Conservation (phyloP, 2,329 filamentous ascomycete genomes). For the Apiospora koreana region DNA sequence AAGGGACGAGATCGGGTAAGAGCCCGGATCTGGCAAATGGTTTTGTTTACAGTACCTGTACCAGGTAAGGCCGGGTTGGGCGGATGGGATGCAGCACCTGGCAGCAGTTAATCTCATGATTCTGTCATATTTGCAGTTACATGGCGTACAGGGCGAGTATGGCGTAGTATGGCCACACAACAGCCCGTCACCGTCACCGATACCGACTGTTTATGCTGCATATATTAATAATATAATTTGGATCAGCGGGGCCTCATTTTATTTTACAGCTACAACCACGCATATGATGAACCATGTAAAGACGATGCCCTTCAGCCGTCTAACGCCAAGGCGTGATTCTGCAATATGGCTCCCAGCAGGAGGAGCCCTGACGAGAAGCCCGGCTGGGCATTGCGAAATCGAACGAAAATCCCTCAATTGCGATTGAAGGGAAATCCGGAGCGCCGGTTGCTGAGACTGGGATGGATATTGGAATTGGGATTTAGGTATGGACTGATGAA, state of each 20-base stretch:
- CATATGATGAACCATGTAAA: background rate
- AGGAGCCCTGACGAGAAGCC: background rate
- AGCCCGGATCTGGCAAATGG: background rate
- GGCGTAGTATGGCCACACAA: background rate
- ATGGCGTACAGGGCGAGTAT: background rate
- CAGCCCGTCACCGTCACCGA: background rate
- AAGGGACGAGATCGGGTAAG: background rate
- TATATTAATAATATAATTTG: background rate
- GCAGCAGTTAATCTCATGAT: background rate
- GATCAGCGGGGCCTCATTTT: conserved; percentile 2
- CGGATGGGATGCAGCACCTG: background rate
- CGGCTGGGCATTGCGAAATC: no score
- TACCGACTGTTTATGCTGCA: background rate
- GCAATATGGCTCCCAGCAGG: background rate
- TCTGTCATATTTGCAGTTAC: background rate
- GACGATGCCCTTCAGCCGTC: background rate
- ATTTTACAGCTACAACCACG: background rate
- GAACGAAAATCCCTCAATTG: background rate
- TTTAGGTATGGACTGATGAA: background rate
- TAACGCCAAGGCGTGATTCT: background rate
- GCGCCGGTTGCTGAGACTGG: background rate
- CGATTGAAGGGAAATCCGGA: background rate
- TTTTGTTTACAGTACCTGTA: background rate
- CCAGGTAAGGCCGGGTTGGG: background rate
- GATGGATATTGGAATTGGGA: background rate